Percentiles rank a stretch among this genome's conserved stretches.
Conservation (phyloP, 805 yeast genomes). For the Clavispora fructus region DNA sequence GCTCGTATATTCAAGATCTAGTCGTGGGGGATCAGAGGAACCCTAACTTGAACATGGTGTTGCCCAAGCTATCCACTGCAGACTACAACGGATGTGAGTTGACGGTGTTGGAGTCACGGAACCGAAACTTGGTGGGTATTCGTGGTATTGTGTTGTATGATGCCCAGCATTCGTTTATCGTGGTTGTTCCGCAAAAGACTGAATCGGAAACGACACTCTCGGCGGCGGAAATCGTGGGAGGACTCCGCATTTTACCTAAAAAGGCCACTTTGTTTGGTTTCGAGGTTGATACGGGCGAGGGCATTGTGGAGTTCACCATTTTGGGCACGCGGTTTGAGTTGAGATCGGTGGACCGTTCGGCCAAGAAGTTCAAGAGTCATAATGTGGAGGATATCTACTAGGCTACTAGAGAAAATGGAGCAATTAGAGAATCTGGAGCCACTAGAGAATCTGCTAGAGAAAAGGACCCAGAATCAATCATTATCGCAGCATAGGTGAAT, state of each 20-base stretch:
- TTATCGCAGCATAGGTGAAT: too few species aligned
- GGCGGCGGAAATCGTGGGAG: slow-evolving; percentile 46
- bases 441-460: slow-evolving; percentile 1
- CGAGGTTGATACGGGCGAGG: slow-evolving; percentile 32
- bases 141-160: slow-evolving; percentile 83
- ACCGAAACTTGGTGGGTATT: slow-evolving; percentile 53
- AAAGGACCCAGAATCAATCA: too few species aligned
- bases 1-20: slow-evolving; percentile 56
- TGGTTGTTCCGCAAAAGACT: slow-evolving; percentile 46
- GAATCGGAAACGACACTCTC: slow-evolving; percentile 21
- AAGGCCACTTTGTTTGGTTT: slow-evolving; percentile 59
- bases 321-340: slow-evolving; percentile 76
- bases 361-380: slow-evolving; percentile 78
- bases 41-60: slow-evolving; percentile 26
- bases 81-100: slow-evolving; percentile 78
- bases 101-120: slow-evolving; percentile 53
- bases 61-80: slow-evolving; percentile 63
- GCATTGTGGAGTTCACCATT: slow-evolving; percentile 52
- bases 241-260: slow-evolving; percentile 63
- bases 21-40: slow-evolving; percentile 32
- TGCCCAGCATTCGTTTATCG: slow-evolving; percentile 63
- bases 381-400: slow-evolving; percentile 52
- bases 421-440: too few species aligned
- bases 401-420: too few species aligned
- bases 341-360: slow-evolving; percentile 75